Base-by-base conservation (phyloP, 345 rosid species). In the Eucalyptus curtisii region DNA sequence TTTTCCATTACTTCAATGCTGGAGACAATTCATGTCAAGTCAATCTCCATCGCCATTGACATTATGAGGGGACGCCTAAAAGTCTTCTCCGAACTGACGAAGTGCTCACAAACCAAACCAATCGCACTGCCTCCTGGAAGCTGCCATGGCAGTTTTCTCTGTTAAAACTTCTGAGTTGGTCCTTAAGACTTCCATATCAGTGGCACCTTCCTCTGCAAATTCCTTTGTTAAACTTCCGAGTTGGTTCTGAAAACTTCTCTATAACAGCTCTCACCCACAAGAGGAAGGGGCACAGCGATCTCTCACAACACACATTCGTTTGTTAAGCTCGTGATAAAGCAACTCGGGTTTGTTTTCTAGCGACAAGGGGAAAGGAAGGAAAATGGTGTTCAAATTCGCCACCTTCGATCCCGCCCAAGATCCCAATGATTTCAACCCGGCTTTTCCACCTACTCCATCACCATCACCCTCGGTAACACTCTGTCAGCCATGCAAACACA, bases 201-300 rank as follows among this genome's bases (percentile, higher is more conserved):
- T 0, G 31, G 30, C 61, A 0, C 13, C 61, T 55, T 55, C 0
- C 30, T 55, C 61, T 24, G 61, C 61, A 24, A 0, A 0, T 55
- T 55, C 61, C 61, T 55, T 25, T 55, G 61, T 55, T 0, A 25
- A 55, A 55, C 30, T 24, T 55, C 61, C 1, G 61, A 55, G 3
- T 55, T 1, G 61, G 0, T 24, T 55, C 61, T 55, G 24, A 55
- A 55, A 25, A 24, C 13, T 55, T 55, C 30, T 37, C 22, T 71
- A 37, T 71, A 71, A 71, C 81, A 33, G 44, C 25, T 71, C 81
- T 71, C 81, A 33, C 44, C 44, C 81, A 71, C 81, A 33, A 71
- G 44, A 71, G 40, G 42, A 31, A 33, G 81, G 44, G 25, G 8
- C 81, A 71, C 66, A 25, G 66, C 66, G 1, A 59, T 59, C 66